These are phyloP conservation scores for Kodamaea arcana DNA, from an alignment of 1,139 yeast species.

Conservation along the genomic window DNA sequence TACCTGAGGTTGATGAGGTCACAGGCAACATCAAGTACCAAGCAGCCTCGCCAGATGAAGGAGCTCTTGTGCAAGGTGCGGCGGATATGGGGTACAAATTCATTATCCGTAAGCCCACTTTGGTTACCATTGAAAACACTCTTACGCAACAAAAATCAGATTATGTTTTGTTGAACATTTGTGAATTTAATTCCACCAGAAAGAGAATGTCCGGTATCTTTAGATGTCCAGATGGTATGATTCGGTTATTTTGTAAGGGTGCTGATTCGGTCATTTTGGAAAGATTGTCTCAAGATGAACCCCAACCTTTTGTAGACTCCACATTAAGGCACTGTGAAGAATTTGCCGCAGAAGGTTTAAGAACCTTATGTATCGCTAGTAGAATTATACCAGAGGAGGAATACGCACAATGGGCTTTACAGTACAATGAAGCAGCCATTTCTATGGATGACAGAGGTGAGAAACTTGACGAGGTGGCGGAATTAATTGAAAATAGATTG, in stretches of 20 bases:
- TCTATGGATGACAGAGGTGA: constrained; percentile 71
- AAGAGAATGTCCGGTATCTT: constrained; percentile 97
- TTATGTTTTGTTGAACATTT: constrained; percentile 80
- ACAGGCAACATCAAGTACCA: constrained; percentile 79
- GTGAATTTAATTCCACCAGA: constrained; percentile 96
- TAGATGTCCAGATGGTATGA: constrained; percentile 90
- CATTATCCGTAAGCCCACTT: constrained; percentile 78
- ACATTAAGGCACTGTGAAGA: constrained; percentile 90
- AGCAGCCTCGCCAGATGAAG: constrained; percentile 99
- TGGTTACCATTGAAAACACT: constrained; percentile 64
- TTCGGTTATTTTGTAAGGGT: constrained; percentile 89
- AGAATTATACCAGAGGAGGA: constrained; percentile 79
- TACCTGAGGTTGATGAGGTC: constrained; percentile 70
- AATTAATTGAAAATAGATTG: constrained; percentile 74
- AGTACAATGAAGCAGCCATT: constrained; percentile 77
- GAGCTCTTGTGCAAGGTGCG: constrained; percentile 97
- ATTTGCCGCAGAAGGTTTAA: constrained; percentile 92
- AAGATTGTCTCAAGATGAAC: constrained; percentile 59
- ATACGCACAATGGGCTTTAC: constrained; percentile 59
- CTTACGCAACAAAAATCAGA: constrained; percentile 29
- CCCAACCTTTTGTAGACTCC: constrained; percentile 74
- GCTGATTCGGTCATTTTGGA: constrained; percentile 96
- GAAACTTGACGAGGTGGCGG: constrained; percentile 66
- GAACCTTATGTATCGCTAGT: constrained; percentile 90
- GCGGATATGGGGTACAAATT: constrained; percentile 84